Evolutionary conservation across 2,329 filamentous ascomycete species (phyloP), one percentile per base, ranked within the genome.

Genomic region (Cyphellophora attinorum): DNA sequence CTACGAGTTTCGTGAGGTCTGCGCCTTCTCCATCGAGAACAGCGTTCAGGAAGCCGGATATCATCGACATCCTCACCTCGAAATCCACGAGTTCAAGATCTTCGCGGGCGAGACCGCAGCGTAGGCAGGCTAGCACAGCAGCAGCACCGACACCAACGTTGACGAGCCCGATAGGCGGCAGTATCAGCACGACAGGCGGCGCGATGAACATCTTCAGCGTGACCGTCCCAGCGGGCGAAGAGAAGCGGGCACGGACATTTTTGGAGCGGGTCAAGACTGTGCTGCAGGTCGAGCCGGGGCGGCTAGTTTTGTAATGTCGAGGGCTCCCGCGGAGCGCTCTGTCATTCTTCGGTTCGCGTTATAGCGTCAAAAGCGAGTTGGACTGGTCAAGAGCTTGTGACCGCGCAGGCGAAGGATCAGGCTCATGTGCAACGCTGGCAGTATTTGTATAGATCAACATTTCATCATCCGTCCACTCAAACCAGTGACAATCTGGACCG

Each of bases 241-340:
- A 88, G 70, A 75, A 79, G 64, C 72, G 86, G 50, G 91, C 85
- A 11, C 70, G 74, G 52, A 69, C 79, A 8, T 98, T 95, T 64
- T 60, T 98, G 45, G 81, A 89, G 61, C 76, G 85, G 49, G 74
- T 95, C 53, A 95, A 94, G 75, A 64, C 70, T 29, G 78, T 89
- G 16, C 60, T 98, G 48, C 85, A 93, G 61, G 70, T 75, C 45
- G 81, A 91, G 60, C 85, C 85, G 11, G 84, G 79, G 19, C 71
- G 79, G 50, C 61, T 93, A 52, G 74, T 93, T 19, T 52, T 74
- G 46, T 71, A 57, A 46, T n/a, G n/a, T 17, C 3, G n/a, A n/a
- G n/a, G n/a, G n/a, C n/a, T 10, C 8, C 28, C 32, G 10, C 14
- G 14, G n/a, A n/a, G n/a, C n/a, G n/a, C n/a, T n/a, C n/a, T n/a